Evolutionary conservation across 805 yeast genomes (phyloP).

Genomic region (Yarrowia deformans): DNA sequence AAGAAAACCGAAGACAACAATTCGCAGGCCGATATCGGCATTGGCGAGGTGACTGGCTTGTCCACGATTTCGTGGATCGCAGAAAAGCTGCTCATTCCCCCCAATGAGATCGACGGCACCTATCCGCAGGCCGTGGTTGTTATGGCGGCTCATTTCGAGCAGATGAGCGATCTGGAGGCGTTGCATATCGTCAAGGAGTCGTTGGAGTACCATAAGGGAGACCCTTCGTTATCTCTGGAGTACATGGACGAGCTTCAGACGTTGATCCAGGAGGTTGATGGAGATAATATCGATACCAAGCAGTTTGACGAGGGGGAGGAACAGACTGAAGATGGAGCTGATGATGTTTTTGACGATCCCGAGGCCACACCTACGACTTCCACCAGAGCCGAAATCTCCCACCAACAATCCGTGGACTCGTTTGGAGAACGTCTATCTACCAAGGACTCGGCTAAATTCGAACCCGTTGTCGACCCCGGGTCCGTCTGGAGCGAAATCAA

Average conservation of each 20-base stretch:
- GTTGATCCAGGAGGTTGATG: not conserved
- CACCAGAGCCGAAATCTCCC: not conserved
- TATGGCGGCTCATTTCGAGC: slow-evolving; percentile 55
- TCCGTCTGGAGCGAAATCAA: slow-evolving; percentile 12
- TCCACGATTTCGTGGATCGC: slow-evolving; percentile 20
- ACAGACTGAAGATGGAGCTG: not conserved
- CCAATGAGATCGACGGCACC: slow-evolving; percentile 13
- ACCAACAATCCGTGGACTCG: not conserved
- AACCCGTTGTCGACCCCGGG: not conserved
- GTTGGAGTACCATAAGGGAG: slow-evolving; percentile 22
- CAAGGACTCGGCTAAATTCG: not conserved
- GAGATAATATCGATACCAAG: not conserved
- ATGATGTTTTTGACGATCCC: not conserved
- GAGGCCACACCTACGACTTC: slow-evolving; percentile 1
- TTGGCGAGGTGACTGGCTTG: slow-evolving; percentile 18
- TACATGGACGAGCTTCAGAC: slow-evolving; percentile 9
- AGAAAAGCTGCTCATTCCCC: slow-evolving; percentile 24
- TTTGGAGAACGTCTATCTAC: not conserved
- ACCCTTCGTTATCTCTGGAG: slow-evolving; percentile 4
- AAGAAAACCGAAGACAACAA: slow-evolving; percentile 2
- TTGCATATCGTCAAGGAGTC: slow-evolving; percentile 18
- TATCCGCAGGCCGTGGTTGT: slow-evolving; percentile 46
- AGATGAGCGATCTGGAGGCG: slow-evolving; percentile 53
- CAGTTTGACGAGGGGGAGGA: not conserved
- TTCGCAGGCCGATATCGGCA: not conserved